Evolutionary conservation across 2,329 filamentous ascomycete species (phyloP), one percentile per base, ranked within the genome.

Genomic region (Bipolaris sorokiniana): DNA sequence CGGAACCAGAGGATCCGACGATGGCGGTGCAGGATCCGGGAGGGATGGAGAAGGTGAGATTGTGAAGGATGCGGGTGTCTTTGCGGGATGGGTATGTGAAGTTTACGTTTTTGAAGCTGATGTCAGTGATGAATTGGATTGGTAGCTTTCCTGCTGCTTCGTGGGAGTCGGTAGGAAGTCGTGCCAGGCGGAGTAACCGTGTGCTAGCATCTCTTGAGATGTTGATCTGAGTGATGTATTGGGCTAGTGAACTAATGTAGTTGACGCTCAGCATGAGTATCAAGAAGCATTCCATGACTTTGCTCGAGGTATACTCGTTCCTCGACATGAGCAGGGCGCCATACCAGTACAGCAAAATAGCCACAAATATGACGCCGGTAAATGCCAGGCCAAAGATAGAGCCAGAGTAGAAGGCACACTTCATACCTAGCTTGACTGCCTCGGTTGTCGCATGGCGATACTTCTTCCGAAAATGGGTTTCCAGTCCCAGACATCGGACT

Each of bases 331-430:
- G 80, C 0, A 84, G 77, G 0, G 88, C 86, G 2, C 90, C 91
- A 70, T 94, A 96, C 78, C 89, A 97, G 72, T 97, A 95, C 9
- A 96, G 84, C 3, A 96, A 78, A 0, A 92, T 91, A 70, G 87
- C 88, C 13, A 91, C 82, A 67, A 91, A 91, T 57, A 87, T 85
- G 37, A 88, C 85, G 16, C 88, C 83, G 0, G 87, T 88, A 66
- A 96, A 89, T 33, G 89, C 88, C n/a, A 95, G 75, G 0, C 93
- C 94, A 68, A 87, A 96, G 6, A 94, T 82, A 5, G 88, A 76
- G 0, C 91, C 91, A 0, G 87, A 86, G 65, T 86, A 90, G 1
- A 83, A 70, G 0, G 90, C 90, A 26, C 90, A 85, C 60, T 83
- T 84, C 10, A 88, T 69, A 0, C 93, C 92, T 0, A 89, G 77